Percentiles rank a stretch among this genome's conserved stretches.
These are phyloP conservation scores for Sclerotiophoma versabilis DNA, from an alignment of 2,329 filamentous ascomycete species.

Conservation along the genomic window DNA sequence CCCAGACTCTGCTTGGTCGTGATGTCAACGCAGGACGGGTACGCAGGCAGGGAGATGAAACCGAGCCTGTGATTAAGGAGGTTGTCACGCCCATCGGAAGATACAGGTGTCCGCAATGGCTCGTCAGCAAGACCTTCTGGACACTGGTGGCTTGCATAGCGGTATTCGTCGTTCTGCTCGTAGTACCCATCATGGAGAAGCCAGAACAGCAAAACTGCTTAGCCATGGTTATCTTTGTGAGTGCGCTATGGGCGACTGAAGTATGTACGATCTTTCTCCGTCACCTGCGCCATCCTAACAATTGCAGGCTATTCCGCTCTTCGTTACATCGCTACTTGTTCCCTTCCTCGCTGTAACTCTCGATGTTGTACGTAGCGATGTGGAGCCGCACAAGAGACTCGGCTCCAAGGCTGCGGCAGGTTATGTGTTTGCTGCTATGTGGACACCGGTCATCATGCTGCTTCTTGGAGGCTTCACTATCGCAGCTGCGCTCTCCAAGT, in stretches of 20 bases:
- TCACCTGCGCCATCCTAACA: conserved; percentile 22
- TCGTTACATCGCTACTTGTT: conserved; percentile 92
- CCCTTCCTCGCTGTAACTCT: conserved; percentile 92
- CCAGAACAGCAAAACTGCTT: conserved; percentile 95
- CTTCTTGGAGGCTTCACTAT: conserved; percentile 95
- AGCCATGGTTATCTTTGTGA: conserved; percentile 91
- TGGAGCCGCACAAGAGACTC: conserved; percentile 72
- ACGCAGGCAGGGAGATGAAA: conserved; percentile 84
- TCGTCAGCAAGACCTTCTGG: conserved; percentile 82
- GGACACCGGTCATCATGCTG: conserved; percentile 99
- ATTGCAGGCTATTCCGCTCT: conserved; percentile 86
- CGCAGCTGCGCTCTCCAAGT: conserved; percentile 93
- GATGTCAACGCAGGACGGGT: conserved; percentile 72
- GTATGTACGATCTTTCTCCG: conserved; percentile 51
- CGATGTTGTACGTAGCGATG: conserved; percentile 80
- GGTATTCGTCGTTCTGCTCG: conserved; percentile 77
- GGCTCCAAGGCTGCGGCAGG: conserved; percentile 80
- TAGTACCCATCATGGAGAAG: conserved; percentile 81
- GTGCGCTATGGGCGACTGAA: conserved; percentile 95
- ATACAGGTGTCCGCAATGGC: conserved; percentile 78
- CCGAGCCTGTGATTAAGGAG: conserved; percentile 69
- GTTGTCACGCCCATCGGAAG: conserved; percentile 81
- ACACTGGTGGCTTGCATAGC: conserved; percentile 73
- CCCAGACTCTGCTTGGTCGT: conserved; percentile 78
- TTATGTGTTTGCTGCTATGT: conserved; percentile 94